Percentiles rank a stretch among this genome's conserved stretches.
phyloP scores from a whole-genome alignment of 257 asterid genomes.

The Fraxinus pennsylvanica region DNA sequence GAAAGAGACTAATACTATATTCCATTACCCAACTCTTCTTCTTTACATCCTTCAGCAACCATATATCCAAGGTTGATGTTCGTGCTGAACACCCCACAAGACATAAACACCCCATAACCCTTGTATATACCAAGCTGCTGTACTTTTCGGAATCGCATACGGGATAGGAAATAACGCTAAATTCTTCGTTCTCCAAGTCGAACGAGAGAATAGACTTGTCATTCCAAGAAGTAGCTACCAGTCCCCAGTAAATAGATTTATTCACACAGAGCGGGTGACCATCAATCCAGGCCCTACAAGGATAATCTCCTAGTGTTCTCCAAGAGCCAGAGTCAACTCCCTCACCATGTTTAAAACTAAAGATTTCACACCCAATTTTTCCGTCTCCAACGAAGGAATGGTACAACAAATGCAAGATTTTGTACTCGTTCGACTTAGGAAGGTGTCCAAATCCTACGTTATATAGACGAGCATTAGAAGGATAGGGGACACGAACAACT shows the following conservation, averaged over 20 bases:
- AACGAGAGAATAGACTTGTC: conserved; percentile 43
- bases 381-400: conserved; percentile 28
- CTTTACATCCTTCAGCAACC: conserved; percentile 41
- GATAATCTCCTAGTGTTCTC: conserved; percentile 39
- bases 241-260: conserved; percentile 42
- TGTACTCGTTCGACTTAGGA: conserved; percentile 38
- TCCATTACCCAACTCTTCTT: conserved; percentile 38
- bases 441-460: conserved; percentile 50
- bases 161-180: conserved; percentile 36
- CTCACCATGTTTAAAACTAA: conserved; percentile 28
- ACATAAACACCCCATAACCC: conserved; percentile 37
- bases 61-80: conserved; percentile 38
- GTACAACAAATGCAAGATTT: conserved; percentile 41
- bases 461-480: conserved; percentile 23
- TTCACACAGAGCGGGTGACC: conserved; percentile 41
- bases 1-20: conserved; percentile 36
- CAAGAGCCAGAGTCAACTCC: conserved; percentile 37
- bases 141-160: conserved; percentile 24
- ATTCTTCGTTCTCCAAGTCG: conserved; percentile 39
- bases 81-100: conserved; percentile 42
- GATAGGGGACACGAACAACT: neutral
- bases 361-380: conserved; percentile 49
- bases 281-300: conserved; percentile 40
- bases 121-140: conserved; percentile 36
- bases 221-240: conserved; percentile 36